These are phyloP conservation scores for Cyberlindnera maclurae DNA, from an alignment of 805 yeast genomes.

Conservation along the genomic window DNA sequence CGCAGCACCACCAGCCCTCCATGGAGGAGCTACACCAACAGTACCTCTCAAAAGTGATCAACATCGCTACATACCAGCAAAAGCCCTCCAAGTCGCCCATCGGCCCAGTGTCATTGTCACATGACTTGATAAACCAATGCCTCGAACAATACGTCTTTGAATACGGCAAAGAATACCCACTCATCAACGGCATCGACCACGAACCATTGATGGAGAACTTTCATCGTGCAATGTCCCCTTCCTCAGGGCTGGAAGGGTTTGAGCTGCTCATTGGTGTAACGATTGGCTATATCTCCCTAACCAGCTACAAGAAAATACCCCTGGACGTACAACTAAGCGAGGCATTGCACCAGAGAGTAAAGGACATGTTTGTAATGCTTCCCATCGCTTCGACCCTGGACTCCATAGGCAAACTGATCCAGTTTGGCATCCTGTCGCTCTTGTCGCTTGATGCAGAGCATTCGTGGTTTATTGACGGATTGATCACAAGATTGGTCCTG, in stretches of 20 bases:
- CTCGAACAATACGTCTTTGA: conserved; percentile 30
- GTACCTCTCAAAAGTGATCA: conserved; percentile 3
- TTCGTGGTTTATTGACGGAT: conserved; percentile 47
- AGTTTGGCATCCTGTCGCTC: conserved; percentile 43
- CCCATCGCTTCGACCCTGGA: conserved; percentile 27
- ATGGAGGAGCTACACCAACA: conserved; percentile 5
- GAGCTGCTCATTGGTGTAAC: conserved; percentile 48
- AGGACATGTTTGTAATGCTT: background rate
- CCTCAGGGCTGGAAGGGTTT: conserved; percentile 27
- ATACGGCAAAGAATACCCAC: conserved; percentile 5
- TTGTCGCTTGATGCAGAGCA: conserved; percentile 43
- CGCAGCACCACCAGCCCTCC: conserved; percentile 1
- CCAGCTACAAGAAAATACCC: conserved; percentile 30
- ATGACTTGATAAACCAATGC: background rate
- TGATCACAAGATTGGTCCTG: conserved; percentile 36
- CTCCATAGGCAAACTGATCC: conserved; percentile 34
- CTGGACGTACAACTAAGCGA: conserved; percentile 29
- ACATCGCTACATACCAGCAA: conserved; percentile 1
- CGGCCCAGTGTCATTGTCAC: conserved; percentile 2
- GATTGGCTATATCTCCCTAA: conserved; percentile 46
- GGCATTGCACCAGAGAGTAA: conserved; percentile 33
- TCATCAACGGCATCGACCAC: conserved; percentile 22
- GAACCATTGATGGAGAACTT: background rate
- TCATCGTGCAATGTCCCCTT: background rate
- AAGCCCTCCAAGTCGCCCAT: conserved; percentile 1